Base-by-base conservation (phyloP, 2,329 filamentous ascomycete genomes). In the Ceratocystis destructans region DNA sequence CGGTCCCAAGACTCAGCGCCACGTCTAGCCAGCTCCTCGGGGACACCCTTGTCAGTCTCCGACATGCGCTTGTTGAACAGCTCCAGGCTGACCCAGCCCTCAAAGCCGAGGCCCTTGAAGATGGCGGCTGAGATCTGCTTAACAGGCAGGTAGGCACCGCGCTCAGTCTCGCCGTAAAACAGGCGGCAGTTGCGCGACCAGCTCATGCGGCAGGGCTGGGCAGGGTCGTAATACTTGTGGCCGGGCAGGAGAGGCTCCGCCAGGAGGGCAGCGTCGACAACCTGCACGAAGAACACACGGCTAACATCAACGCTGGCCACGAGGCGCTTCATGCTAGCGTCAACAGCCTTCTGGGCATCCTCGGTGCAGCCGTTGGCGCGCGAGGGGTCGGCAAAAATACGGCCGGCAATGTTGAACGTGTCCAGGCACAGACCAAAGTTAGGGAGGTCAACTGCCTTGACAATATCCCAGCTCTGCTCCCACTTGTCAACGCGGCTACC, bases 371-470 rank as follows among this genome's bases (percentile, higher is more conserved):
- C 83, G 0, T 77, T 77, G 0, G 76, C 69, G 0, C 79, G 74
- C 0, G 82, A 74, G 0, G 88, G 88, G 71, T 92, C 87, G 0
- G 86, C 88, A 70, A 83, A 92, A 68, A 89, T 82, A 5, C 84
- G 77, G 0, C 83, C 88, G 0, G 87, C 83, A 68, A 92, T 87
- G 74, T 92, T 89, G 76, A 90, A 92, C 0, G 85, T 89, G 74
- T 92, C 88, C 28, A 92, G 78, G 72, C 87, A 90, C 50, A 90
- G 77, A 6, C 88, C 88, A 72, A 92, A 90, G 74, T 92, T 92
- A 7, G 80, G 74, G 6, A 87, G 75, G 73, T 89, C 79, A 33
- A 91, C 87, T 2, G 76, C 76, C 70, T 79, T 75, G 0, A 91
- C 83, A 1, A 90, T 77, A 5, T 86, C 82, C 86, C 87, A 93